Evolutionary conservation across 2,329 filamentous ascomycete genomes (phyloP), one percentile per base, ranked within the genome.

Genomic region (Fusarium floridanum): DNA sequence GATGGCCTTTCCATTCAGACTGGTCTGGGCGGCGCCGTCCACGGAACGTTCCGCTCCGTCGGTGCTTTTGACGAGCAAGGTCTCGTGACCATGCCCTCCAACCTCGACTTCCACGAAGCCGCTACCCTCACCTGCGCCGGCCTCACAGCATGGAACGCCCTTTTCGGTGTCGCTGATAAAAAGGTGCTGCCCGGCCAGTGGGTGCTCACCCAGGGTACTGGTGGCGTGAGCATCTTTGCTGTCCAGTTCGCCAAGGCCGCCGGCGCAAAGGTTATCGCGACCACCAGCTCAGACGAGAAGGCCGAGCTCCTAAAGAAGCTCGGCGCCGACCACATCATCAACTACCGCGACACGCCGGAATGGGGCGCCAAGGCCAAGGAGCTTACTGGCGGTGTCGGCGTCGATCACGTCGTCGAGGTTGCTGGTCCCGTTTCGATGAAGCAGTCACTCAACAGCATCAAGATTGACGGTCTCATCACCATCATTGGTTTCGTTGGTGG

Each of bases 171-270:
- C 34, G 81, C 82, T 74, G 83, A 84, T 27, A 79, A 81, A 69
- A 78, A 78, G 56, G 72, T 92, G 67, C 84, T 85, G 77, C 87
- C 89, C 0, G 91, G 90, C 5, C 82, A 88, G 70, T 86, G 81
- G 76, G 91, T 94, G 4, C 85, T 94, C 37, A 91, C 91, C 1
- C 91, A 93, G 81, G 92, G 92, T n/a, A 93, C 91, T 0, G 92
- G 92, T 22, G 92, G 92, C 67, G 92, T 94, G 9, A 89, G 87
- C 71, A 86, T 93, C 69, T 92, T 92, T 68, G 91, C 88, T 5
- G 80, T 93, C n/a, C 91, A 88, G 82, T 87, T 88, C 72, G 87
- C 86, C 64, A 87, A 86, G 77, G 85, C 85, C 2, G 85, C 84
- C 5, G 86, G 87, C 53, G 86, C 86, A 7, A 84, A 72, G 10